These are phyloP conservation scores for Alternaria atra DNA, from an alignment of 2,329 filamentous ascomycete species.

Conservation along the genomic window DNA sequence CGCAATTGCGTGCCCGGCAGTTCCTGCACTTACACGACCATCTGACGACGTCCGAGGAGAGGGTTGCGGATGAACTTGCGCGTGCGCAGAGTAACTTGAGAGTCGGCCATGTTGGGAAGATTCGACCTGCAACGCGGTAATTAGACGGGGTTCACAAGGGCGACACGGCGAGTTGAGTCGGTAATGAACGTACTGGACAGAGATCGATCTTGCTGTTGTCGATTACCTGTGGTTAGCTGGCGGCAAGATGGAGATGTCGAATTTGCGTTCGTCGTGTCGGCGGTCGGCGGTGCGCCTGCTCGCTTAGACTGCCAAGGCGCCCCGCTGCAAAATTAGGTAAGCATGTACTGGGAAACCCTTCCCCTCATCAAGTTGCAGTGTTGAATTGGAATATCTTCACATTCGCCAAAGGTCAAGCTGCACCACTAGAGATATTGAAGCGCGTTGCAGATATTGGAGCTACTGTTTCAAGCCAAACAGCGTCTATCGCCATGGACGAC, in stretches of 20 bases:
- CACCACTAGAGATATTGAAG: neutral
- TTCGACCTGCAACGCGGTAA: slow-evolving; percentile 42
- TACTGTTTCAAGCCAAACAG: neutral
- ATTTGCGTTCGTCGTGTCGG: slow-evolving; percentile 27
- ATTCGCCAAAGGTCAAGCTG: neutral
- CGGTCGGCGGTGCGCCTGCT: slow-evolving; percentile 21
- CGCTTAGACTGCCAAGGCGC: slow-evolving; percentile 25
- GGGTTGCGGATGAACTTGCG: slow-evolving; percentile 99
- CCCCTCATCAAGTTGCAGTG: neutral
- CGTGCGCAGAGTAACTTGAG: slow-evolving; percentile 73
- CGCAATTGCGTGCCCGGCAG: slow-evolving; percentile 22
- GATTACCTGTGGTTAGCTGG: slow-evolving; percentile 43
- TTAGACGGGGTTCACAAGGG: slow-evolving; percentile 17
- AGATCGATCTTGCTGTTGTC: slow-evolving; percentile 47
- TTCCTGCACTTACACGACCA: slow-evolving; percentile 82
- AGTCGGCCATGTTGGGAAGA: slow-evolving; percentile 80
- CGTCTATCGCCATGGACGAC: slow-evolving; percentile 22
- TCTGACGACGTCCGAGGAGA: slow-evolving; percentile 98
- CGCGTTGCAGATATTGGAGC: neutral
- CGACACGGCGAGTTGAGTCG: slow-evolving; percentile 12
- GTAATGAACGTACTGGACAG: slow-evolving; percentile 43
- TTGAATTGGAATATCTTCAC: neutral
- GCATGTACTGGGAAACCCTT: slow-evolving; percentile 17
- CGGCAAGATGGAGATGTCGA: slow-evolving; percentile 45
- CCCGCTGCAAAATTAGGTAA: slow-evolving; percentile 34